These are phyloP conservation scores for Cucurbita maxima DNA, from an alignment of 306 rosid species.

Conservation along the genomic window DNA sequence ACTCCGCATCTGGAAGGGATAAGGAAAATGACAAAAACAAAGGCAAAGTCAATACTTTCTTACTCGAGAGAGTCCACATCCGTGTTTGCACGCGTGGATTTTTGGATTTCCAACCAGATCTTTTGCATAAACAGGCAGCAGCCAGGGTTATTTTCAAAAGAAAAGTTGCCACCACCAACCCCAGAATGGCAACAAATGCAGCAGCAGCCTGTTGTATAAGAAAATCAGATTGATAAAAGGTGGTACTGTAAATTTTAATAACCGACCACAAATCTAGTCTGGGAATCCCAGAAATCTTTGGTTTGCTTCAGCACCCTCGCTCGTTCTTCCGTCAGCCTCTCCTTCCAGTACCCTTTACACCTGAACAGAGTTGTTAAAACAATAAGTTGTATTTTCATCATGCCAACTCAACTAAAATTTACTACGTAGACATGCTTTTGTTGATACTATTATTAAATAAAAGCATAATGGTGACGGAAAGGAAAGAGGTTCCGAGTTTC, in stretches of 20 bases:
- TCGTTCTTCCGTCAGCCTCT: slow-evolving; percentile 42
- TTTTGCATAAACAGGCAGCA: background rate
- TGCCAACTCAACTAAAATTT: background rate
- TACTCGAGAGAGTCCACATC: background rate
- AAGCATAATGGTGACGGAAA: background rate
- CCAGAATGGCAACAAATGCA: background rate
- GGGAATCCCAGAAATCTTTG: slow-evolving; percentile 55
- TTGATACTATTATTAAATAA: background rate
- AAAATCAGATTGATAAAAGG: background rate
- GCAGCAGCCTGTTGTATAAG: background rate
- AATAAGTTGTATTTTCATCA: background rate
- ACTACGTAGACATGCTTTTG: background rate
- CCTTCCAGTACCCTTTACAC: slow-evolving; percentile 58
- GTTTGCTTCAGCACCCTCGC: slow-evolving; percentile 39
- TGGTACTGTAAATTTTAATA: slow-evolving; percentile 4
- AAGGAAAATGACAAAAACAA: background rate
- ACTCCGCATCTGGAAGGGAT: background rate
- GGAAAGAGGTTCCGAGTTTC: background rate
- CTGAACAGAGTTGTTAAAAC: slow-evolving; percentile 10
- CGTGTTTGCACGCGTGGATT: background rate
- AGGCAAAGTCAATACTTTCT: background rate
- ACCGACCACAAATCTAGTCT: slow-evolving; percentile 40
- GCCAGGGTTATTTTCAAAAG: background rate
- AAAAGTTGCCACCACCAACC: background rate
- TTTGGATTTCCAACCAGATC: too few species aligned